Conservation (phyloP, 805 yeast genomes). For the Yamadazyma nakazawae region DNA sequence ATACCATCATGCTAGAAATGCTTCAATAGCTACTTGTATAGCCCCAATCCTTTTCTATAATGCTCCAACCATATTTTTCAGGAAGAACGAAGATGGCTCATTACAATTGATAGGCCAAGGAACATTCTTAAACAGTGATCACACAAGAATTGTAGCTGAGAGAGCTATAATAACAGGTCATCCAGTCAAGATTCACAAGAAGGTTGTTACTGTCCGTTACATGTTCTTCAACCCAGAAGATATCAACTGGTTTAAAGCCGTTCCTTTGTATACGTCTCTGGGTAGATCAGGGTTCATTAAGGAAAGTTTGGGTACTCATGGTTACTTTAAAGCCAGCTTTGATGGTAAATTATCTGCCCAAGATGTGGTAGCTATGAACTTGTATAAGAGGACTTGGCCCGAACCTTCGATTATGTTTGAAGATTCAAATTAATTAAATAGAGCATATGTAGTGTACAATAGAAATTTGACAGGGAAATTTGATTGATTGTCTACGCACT, state of each 20-base stretch:
- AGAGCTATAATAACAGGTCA: constrained; percentile 89
- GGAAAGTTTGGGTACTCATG: constrained; percentile 96
- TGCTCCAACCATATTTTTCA: constrained; percentile 83
- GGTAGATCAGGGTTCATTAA: constrained; percentile 95
- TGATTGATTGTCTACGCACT: not conserved
- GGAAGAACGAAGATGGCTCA: constrained; percentile 47
- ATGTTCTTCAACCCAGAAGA: constrained; percentile 96
- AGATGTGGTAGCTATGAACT: constrained; percentile 90
- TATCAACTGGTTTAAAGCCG: constrained; percentile 81
- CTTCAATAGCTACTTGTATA: constrained; percentile 76
- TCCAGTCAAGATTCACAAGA: constrained; percentile 92
- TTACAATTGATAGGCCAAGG: constrained; percentile 85
- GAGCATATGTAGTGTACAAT: constrained; percentile 4
- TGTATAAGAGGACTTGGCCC: constrained; percentile 96
- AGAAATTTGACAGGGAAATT: not conserved
- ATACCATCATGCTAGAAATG: constrained; percentile 71
- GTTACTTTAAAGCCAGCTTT: constrained; percentile 93
- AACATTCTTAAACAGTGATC: constrained; percentile 81
- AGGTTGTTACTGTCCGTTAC: constrained; percentile 86
- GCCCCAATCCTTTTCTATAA: constrained; percentile 84
- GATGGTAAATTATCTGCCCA: constrained; percentile 88
- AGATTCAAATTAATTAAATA: not conserved
- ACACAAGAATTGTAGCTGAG: constrained; percentile 79
- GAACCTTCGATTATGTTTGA: constrained; percentile 25
- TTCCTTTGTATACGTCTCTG: constrained; percentile 87